These are phyloP conservation scores for Chalara sp. DNA, from an alignment of 2,329 filamentous ascomycete genomes.

Conservation along the genomic window DNA sequence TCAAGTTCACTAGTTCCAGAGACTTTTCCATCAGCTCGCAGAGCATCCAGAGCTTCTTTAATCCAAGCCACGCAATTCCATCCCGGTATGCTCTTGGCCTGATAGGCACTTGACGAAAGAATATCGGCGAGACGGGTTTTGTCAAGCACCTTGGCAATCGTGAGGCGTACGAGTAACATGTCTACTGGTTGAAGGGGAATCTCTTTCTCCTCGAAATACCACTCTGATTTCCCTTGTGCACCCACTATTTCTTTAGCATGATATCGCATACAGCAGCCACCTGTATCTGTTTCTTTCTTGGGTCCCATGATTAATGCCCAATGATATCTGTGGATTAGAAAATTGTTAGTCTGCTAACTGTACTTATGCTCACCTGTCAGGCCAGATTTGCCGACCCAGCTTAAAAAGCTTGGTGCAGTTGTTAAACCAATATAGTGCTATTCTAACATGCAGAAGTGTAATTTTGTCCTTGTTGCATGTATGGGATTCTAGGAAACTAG, in stretches of 20 bases:
- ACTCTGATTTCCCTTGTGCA: background rate
- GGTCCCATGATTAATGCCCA: slow-evolving; percentile 26
- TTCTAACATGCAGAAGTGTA: background rate
- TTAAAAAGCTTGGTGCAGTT: background rate
- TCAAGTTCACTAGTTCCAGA: slow-evolving; percentile 32
- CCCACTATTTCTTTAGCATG: background rate
- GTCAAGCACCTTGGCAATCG: background rate
- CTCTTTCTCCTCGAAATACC: background rate
- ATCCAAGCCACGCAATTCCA: slow-evolving; percentile 26
- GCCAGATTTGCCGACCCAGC: background rate
- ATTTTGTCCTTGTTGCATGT: background rate
- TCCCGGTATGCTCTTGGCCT: background rate
- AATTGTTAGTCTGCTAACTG: background rate
- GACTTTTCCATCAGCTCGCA: slow-evolving; percentile 29
- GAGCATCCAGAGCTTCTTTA: slow-evolving; percentile 25
- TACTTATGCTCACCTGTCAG: background rate
- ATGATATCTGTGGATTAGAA: slow-evolving; percentile 18
- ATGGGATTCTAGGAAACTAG: background rate
- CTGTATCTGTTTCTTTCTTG: slow-evolving; percentile 14
- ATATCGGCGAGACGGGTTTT: background rate
- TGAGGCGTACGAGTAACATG: background rate
- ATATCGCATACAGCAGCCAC: slow-evolving; percentile 15
- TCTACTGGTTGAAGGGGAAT: too few species aligned
- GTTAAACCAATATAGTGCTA: background rate
- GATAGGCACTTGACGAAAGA: background rate